Evolutionary conservation across 306 rosid species (phyloP), one percentile per base, ranked within the genome.

Genomic region (Acacia confusa): DNA sequence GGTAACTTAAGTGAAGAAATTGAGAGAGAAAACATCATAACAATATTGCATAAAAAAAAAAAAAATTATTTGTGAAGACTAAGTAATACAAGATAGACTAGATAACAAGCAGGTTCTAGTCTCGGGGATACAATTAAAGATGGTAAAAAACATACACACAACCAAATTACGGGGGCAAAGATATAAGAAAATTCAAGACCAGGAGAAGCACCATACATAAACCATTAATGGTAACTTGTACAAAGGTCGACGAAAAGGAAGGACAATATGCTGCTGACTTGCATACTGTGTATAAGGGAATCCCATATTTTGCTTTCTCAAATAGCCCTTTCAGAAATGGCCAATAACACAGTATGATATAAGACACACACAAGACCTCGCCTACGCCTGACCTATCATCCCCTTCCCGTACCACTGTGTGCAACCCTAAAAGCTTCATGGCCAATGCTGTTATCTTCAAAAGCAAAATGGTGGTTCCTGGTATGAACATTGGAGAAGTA

Each of bases 321-420:
- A 88, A 89, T 68, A 94, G 12, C 12, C 97, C 97, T 66, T 87
- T 92, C 32, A 92, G 4, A 81, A 86, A 84, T 52, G 93, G 93
- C 90, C 86, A 85, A 7, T 85, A 85, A 76, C 91, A 87, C 20
- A 85, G 9, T 34, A 89, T 74, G 81, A 88, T 10, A 84, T 85
- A 88, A 16, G 34, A 44, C n/a, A 86, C 75, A 52, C 85, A 66
- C 0, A 85, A 40, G 6, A 81, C 73, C 71, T 94, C 97, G 16
- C 91, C 89, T 11, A 47, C 10, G 20, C 97, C 93, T 17, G 86
- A 82, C 24, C 79, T 91, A 72, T 77, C 92, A 58, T 65, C 55
- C 2, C 78, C 86, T 38, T 30, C 77, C 8, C 6, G 27, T 63
- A 53, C 53, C 4, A 30, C 55, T 0, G 83, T 78, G 28, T 81